These are phyloP conservation scores for Petrea volubilis DNA, from an alignment of 257 asterid genomes.

Conservation along the genomic window DNA sequence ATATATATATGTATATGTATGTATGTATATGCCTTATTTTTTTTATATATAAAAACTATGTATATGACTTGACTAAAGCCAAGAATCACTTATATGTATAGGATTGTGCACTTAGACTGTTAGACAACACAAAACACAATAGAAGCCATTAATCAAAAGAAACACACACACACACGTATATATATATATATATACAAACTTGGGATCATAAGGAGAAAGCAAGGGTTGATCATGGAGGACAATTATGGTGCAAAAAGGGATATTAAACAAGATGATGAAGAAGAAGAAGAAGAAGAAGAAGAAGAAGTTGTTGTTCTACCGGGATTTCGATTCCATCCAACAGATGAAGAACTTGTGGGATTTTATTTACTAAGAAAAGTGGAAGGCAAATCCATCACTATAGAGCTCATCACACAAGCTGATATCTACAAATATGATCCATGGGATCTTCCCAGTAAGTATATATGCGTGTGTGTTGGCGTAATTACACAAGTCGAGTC, in stretches of 20 bases:
- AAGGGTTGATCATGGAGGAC: neutral
- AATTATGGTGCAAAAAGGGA: neutral
- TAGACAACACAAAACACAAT: neutral
- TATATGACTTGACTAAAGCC: constrained; percentile 4
- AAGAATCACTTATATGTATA: constrained; percentile 5
- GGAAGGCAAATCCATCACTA: constrained; percentile 1
- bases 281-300: neutral
- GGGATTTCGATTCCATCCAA: constrained; percentile 21
- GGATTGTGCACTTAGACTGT: neutral
- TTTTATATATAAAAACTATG: too few relatives aligned
- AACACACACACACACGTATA: too few relatives aligned
- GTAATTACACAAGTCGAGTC: neutral
- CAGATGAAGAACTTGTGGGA: constrained; percentile 21
- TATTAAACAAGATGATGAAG: neutral
- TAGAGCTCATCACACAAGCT: constrained; percentile 7
- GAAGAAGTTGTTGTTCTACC: neutral
- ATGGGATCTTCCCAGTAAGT: constrained; percentile 26
- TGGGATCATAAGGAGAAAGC: neutral
- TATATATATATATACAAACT: too few relatives aligned
- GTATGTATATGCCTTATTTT: too few relatives aligned
- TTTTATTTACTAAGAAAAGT: constrained; percentile 17
- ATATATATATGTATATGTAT: too few relatives aligned
- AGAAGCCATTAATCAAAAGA: neutral
- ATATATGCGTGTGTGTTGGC: neutral
- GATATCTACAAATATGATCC: constrained; percentile 24